Evolutionary conservation across 1,284 basidiomycete species (phyloP), one percentile per base, ranked within the genome.

Genomic region (Neotropicomus parvogracilis): DNA sequence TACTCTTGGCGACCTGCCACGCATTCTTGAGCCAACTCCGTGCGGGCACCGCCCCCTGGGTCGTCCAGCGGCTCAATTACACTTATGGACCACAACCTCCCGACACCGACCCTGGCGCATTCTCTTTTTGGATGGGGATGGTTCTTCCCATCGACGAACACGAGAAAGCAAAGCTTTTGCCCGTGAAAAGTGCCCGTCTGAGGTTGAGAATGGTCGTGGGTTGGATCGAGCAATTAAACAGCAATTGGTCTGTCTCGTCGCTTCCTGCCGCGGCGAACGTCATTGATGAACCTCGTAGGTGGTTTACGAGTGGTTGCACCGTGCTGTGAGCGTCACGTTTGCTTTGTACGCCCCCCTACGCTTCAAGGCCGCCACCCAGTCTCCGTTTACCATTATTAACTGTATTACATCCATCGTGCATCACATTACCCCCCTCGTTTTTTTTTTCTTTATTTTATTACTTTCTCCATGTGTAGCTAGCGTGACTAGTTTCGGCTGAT

Each of bases 141-240:
- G 81, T 95, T 17, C 83, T 97, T 53, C 95, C 94, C n/a, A 93
- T 97, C 59, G 91, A 95, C 64, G 92, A 97, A 57, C 80, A 87
- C 59, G 92, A 97, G 72, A 95, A 95, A 69, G 88, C 91, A 16
- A 89, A 91, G 57, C 74, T 97, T n/a, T 72, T 97, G n/a, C 91
- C 93, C 3, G 89, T 97, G 51, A 82, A 87, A 53, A 88, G 84
- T 48, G 76, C 88, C 1, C 78, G 87, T 21, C 71, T 95, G 53
- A 77, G 94, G 29, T 70, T 97, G 40, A 75, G 87, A 50, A 75
- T 97, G 56, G 85, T 95, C 49, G 88, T 91, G 32, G 87, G 92
- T 62, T 97, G 94, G 94, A 94, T 97, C 58, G 91, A 95, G 62
- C 79, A 83, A 63, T 70, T 90, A 31, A 74, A 83, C 49, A 77